phyloP scores from a whole-genome alignment of 2,329 filamentous ascomycete species.

The Fusarium sp. region DNA sequence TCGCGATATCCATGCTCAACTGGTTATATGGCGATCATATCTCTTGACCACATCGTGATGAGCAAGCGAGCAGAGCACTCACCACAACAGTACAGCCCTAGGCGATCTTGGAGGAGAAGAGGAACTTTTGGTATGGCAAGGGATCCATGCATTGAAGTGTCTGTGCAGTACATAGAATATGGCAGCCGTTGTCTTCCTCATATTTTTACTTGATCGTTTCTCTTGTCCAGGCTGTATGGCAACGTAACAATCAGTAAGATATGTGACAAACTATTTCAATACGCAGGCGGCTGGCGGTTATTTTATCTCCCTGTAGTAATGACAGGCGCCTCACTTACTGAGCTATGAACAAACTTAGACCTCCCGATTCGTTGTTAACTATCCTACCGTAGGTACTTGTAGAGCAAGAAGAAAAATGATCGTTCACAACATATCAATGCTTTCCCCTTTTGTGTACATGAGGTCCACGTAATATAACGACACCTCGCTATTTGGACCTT shows the following conservation, averaged over 20 bases:
- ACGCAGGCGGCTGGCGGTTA: not conserved
- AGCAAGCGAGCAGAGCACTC: slow-evolving; percentile 1
- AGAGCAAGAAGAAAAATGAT: not conserved
- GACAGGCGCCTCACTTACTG: slow-evolving; percentile 13
- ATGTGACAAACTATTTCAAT: slow-evolving; percentile 14
- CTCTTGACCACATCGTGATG: slow-evolving; percentile 19
- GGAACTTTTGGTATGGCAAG: slow-evolving; percentile 32
- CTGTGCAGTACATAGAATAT: slow-evolving; percentile 16
- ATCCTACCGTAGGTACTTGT: not conserved
- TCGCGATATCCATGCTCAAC: slow-evolving; percentile 20
- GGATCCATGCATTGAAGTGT: slow-evolving; percentile 32
- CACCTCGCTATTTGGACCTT: slow-evolving; percentile 18
- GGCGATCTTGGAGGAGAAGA: slow-evolving; percentile 17
- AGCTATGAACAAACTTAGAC: not conserved
- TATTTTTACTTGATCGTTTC: slow-evolving; percentile 11
- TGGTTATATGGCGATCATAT: slow-evolving; percentile 26
- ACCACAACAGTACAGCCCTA: slow-evolving; percentile 34
- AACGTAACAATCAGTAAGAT: slow-evolving; percentile 3
- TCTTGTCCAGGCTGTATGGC: not conserved
- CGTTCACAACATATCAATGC: not conserved
- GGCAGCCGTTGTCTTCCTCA: slow-evolving; percentile 27
- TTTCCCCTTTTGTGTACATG: slow-evolving; percentile 17
- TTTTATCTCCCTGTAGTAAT: not conserved
- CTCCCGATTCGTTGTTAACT: not conserved
- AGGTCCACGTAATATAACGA: slow-evolving; percentile 24